Conservation (phyloP, 23 red algal species). For the Cyanidium caldarium region DNA sequence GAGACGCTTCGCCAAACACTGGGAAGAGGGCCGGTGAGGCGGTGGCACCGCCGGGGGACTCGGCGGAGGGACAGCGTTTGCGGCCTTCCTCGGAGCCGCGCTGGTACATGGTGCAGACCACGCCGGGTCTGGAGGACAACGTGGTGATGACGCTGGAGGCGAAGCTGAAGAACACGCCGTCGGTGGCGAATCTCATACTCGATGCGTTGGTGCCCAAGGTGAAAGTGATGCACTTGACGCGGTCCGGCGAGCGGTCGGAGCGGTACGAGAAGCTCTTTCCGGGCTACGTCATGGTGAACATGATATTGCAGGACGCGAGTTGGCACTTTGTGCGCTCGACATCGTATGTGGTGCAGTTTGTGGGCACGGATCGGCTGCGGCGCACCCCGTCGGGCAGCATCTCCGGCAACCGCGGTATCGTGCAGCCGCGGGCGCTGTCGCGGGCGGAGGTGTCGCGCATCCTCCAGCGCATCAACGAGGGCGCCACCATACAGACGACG, state of each 20-base stretch:
- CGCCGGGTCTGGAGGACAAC: slow-evolving; percentile 45
- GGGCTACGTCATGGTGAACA: slow-evolving; percentile 44
- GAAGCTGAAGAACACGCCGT: slow-evolving; percentile 5
- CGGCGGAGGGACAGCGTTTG: no score
- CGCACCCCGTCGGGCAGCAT: background rate
- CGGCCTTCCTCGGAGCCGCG: slow-evolving; percentile 13
- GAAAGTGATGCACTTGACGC: slow-evolving; percentile 40
- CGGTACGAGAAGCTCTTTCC: slow-evolving; percentile 62
- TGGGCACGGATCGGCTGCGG: slow-evolving; percentile 10
- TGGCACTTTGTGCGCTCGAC: slow-evolving; percentile 34
- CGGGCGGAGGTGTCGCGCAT: background rate
- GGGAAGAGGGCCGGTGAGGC: no score
- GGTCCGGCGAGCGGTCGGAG: slow-evolving; percentile 28
- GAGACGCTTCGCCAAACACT: no score
- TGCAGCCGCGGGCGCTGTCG: background rate
- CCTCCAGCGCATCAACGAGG: background rate
- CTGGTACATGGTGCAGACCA: slow-evolving; percentile 65
- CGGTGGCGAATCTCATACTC: slow-evolving; percentile 18
- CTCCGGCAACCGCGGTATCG: background rate
- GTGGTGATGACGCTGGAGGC: slow-evolving; percentile 6
- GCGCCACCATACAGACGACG: background rate
- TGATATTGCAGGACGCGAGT: slow-evolving; percentile 32
- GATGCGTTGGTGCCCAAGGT: slow-evolving; percentile 49
- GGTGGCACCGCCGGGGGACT: no score
- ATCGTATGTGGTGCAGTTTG: slow-evolving; percentile 48